These are phyloP conservation scores for Pueraria montana DNA, from an alignment of 306 rosid genomes.

Conservation along the genomic window DNA sequence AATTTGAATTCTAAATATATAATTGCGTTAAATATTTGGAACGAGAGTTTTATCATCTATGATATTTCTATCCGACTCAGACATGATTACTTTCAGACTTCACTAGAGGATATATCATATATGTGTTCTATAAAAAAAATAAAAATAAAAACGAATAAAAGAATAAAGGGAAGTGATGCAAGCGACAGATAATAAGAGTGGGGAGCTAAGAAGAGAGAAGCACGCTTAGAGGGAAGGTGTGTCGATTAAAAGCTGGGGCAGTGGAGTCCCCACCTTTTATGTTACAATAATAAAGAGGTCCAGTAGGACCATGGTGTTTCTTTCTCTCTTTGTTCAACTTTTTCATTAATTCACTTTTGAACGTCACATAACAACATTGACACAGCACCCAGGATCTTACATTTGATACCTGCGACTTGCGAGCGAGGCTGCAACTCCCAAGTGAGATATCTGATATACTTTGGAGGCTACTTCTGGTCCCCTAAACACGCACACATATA, in stretches of 20 bases:
- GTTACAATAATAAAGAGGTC: neutral
- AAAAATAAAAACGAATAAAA: too few relatives aligned
- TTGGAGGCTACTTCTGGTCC: too few relatives aligned
- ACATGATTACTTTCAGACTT: too few relatives aligned
- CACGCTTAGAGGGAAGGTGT: neutral
- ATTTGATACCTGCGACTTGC: too few relatives aligned
- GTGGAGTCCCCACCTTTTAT: neutral
- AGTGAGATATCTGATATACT: too few relatives aligned
- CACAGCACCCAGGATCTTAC: neutral
- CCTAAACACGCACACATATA: too few relatives aligned
- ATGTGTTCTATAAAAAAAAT: too few relatives aligned
- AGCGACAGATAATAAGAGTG: neutral
- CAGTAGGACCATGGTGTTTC: neutral
- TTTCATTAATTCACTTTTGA: neutral
- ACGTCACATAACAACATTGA: neutral
- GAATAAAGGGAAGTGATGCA: neutral
- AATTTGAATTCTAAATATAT: too few relatives aligned
- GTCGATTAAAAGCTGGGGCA: neutral
- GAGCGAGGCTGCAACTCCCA: too few relatives aligned
- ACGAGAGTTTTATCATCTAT: accelerated
- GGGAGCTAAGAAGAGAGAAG: neutral
- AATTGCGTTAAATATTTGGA: too few relatives aligned
- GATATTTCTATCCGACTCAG: too few relatives aligned
- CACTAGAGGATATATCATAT: too few relatives aligned
- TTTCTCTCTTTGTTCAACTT: neutral